A percentile compares a stretch with the other conserved stretches of the same genome.
These are phyloP conservation scores for Penium margaritaceum DNA, from an alignment of 139 green algal genomes.

Conservation along the genomic window DNA sequence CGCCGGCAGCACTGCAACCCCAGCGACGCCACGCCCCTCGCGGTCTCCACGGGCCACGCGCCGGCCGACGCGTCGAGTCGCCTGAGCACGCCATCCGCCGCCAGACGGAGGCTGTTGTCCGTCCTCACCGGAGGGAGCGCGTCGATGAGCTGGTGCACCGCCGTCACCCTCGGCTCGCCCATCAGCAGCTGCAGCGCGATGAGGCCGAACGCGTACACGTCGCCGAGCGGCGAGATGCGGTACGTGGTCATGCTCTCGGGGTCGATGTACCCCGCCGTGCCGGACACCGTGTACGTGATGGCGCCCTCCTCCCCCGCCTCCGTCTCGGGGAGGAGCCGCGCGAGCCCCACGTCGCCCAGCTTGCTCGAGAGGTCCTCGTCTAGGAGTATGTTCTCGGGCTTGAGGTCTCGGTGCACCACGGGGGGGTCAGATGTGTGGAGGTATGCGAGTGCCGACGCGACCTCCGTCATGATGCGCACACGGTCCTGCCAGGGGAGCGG, in stretches of 20 bases:
- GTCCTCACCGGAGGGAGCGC: too few species aligned
- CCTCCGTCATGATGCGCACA: background rate
- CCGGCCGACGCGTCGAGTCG: too few species aligned
- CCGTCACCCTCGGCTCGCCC: too few species aligned
- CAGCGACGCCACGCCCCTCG: too few species aligned
- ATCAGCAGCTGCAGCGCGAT: background rate
- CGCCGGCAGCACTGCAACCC: too few species aligned
- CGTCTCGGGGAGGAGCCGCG: constrained; percentile 2
- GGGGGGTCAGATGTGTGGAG: background rate
- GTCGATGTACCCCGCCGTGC: background rate
- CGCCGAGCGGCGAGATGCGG: background rate
- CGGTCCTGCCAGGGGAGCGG: background rate
- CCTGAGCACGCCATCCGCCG: too few species aligned
- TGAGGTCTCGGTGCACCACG: background rate
- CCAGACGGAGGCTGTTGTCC: too few species aligned
- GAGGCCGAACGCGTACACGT: background rate
- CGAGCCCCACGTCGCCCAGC: background rate
- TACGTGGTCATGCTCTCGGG: background rate
- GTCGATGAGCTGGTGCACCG: too few species aligned
- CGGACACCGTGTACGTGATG: background rate
- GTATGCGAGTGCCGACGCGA: background rate
- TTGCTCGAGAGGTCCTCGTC: background rate
- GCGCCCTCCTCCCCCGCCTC: background rate
- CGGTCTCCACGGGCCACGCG: too few species aligned
- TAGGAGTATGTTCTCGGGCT: background rate